Base-by-base conservation (phyloP, 2,329 filamentous ascomycete species). In the Aspergillus sergii region DNA sequence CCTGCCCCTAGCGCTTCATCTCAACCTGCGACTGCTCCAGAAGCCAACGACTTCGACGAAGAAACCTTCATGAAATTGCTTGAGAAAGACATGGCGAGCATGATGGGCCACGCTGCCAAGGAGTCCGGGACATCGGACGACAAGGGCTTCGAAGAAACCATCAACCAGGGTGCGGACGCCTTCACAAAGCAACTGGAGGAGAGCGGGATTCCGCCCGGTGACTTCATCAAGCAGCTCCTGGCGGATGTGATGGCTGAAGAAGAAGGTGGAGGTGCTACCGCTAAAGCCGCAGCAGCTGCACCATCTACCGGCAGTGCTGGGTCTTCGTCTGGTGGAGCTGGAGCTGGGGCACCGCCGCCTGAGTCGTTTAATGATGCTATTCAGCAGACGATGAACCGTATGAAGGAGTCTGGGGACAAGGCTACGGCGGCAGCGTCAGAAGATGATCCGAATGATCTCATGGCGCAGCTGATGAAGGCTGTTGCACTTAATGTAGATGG, bases 321-420 rank as follows among this genome's bases (percentile, higher is more conserved):
- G 28, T 74, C 79, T 10, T 32, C 59, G 5, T 26, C 60, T 28
- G 59, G 59, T 23, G 61, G 30, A 4, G 26, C 48, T 45, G 54
- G 64, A 63, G 16, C 65, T 73, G 50, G 66, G n/a, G 66, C 68
- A 32, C 78, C 82, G 45, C 89, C 82, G 45, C 89, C 92, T 46
- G 88, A 89, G 54, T 88, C 85, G 0, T 99, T 99, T 78, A 93
- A 96, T 74, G 93, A 97, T 64, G 96, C 92, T 0, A 98, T 99
- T 71, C 89, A 91, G 64, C 89, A 89, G 71, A 98, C 95, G 0
- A 97, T 99, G 91, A 92, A 96, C 79, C 91, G 95, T 56, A 97
- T 99, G 93, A 91, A 96, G 72, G 87, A 88, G 39, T 97, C 93
- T 0, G 93, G 92, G 2, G 89, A 94, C 46, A 90, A 93, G 69